Conservation (phyloP, 441 rosid species). For the Pelargonium citronellum region DNA sequence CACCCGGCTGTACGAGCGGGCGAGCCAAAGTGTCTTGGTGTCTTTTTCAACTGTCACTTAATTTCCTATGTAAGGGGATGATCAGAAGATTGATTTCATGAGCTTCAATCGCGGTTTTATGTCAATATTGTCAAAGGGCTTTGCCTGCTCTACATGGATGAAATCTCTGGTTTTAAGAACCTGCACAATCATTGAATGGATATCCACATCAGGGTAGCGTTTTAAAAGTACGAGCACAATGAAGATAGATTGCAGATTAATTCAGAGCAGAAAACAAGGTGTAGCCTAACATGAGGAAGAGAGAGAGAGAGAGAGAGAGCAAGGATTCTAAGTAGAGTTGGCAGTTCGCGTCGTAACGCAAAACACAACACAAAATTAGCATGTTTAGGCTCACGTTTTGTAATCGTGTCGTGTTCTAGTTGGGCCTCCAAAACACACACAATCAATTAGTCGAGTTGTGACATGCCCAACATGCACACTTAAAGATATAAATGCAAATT, state of each 20-base stretch:
- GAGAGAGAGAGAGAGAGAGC: no score
- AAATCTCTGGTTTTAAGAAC: conserved; percentile 89
- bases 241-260: neutral
- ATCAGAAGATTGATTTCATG: conserved; percentile 78
- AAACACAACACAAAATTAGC: no score
- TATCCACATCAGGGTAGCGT: neutral
- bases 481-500: no score
- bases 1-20: conserved; percentile 15
- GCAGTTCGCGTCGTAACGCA: no score
- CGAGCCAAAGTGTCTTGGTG: conserved; percentile 25
- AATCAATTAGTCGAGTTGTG: no score
- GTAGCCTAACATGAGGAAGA: no score
- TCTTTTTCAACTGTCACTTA: conserved; percentile 22
- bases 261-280: neutral
- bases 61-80: conserved; percentile 17
- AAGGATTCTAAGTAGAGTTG: no score
- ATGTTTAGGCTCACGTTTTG: no score
- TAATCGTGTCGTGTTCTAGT: no score
- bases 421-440: no score
- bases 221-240: no score
- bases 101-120: conserved; percentile 70
- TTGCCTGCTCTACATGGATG: conserved; percentile 79
- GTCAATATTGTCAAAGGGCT: conserved; percentile 55
- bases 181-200: conserved; percentile 32
- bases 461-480: no score